These are phyloP conservation scores for Lactifluus piperatus DNA, from an alignment of 768 basidiomycete genomes.

Conservation along the genomic window DNA sequence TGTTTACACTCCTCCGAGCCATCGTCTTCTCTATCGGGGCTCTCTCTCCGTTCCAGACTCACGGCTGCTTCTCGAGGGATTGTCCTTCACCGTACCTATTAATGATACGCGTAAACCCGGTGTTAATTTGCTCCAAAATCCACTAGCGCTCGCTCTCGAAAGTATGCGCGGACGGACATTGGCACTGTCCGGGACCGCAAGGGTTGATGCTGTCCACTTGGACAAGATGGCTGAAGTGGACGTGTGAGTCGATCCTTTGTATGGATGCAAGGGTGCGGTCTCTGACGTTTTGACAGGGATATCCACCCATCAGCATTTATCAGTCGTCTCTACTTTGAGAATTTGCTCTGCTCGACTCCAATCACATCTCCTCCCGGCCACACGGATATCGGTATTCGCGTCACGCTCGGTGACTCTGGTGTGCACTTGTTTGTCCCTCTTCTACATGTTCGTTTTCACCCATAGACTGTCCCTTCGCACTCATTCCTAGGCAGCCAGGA, in stretches of 20 bases:
- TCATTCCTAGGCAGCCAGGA: conserved; percentile 49
- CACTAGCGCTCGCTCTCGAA: conserved; percentile 63
- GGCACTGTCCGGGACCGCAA: conserved; percentile 45
- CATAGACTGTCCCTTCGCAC: not conserved
- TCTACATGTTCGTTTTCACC: not conserved
- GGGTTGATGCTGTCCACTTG: conserved; percentile 46
- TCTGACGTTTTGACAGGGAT: conserved; percentile 37
- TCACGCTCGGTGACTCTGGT: conserved; percentile 66
- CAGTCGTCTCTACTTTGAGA: conserved; percentile 62
- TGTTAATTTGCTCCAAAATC: conserved; percentile 47
- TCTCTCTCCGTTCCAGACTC: conserved; percentile 69
- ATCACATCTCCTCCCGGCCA: conserved; percentile 27
- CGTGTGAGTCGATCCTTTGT: conserved; percentile 31
- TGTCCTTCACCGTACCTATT: conserved; percentile 54
- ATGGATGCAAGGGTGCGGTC: not conserved
- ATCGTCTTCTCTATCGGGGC: conserved; percentile 68
- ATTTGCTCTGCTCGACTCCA: conserved; percentile 48
- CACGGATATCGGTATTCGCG: conserved; percentile 53
- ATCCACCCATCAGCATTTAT: conserved; percentile 58
- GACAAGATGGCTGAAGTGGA: conserved; percentile 47
- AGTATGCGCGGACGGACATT: conserved; percentile 70
- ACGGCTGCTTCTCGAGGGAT: conserved; percentile 58
- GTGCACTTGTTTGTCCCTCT: conserved; percentile 19
- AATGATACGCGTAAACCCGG: conserved; percentile 23
- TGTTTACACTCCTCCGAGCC: conserved; percentile 27